Conservation (phyloP, 495 filamentous ascomycete genomes). For the Neurospora terricola region DNA sequence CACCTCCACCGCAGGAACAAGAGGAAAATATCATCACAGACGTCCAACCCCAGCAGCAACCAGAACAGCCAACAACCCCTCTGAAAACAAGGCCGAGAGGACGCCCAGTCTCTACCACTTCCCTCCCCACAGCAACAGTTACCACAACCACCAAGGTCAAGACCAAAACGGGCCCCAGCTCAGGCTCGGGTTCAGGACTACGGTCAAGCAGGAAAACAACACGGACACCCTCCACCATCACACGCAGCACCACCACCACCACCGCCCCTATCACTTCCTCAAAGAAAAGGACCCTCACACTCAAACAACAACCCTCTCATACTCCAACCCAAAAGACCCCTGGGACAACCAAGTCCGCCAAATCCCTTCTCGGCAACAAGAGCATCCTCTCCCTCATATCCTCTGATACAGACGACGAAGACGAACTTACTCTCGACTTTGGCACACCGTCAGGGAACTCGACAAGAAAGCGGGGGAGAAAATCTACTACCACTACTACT, state of each 20-base stretch:
- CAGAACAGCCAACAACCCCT: background rate
- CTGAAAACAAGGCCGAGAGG: background rate
- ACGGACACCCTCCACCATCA: background rate
- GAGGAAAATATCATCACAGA: background rate
- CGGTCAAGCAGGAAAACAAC: background rate
- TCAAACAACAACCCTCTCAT: background rate
- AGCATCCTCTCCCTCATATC: constrained; percentile 9
- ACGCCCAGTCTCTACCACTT: background rate
- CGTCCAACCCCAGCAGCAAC: background rate
- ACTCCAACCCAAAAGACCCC: background rate
- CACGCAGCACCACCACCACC: background rate
- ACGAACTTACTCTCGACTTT: background rate
- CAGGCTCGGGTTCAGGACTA: background rate
- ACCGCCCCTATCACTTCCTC: background rate
- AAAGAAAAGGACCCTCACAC: background rate
- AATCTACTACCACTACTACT: background rate
- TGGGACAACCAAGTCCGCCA: background rate
- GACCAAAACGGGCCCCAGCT: background rate
- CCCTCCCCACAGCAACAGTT: background rate
- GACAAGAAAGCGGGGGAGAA: background rate
- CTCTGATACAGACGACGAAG: background rate
- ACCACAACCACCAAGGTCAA: background rate
- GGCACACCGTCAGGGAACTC: background rate
- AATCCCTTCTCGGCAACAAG: constrained; percentile 12
- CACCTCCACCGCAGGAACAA: background rate